Evolutionary conservation across 2,329 filamentous ascomycete genomes (phyloP).

Genomic region (Calycina herbarum): DNA sequence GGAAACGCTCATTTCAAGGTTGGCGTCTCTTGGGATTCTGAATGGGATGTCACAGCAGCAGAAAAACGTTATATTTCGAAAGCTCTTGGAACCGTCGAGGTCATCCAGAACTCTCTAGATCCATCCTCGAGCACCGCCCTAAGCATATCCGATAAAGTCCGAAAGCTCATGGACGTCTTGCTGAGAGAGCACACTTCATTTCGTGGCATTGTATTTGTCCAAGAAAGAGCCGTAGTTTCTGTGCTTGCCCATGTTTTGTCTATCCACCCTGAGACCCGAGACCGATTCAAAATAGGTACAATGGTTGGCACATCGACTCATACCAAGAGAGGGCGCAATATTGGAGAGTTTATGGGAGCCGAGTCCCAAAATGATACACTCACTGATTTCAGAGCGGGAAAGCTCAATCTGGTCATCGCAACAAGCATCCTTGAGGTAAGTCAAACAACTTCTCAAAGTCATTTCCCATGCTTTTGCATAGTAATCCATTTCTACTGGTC

Average conservation of each 20-base stretch:
- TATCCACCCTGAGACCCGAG: constrained; percentile 52
- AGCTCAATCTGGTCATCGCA: constrained; percentile 55
- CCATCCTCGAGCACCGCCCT: constrained; percentile 20
- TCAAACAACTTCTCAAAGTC: too few species aligned
- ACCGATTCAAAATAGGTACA: constrained; percentile 51
- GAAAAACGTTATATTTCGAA: constrained; percentile 58
- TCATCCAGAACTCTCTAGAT: constrained; percentile 27
- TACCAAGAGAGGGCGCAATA: constrained; percentile 40
- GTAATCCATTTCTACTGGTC: too few species aligned
- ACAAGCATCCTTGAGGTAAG: constrained; percentile 56
- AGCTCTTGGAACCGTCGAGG: constrained; percentile 44
- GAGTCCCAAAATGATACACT: constrained; percentile 41
- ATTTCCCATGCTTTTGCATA: too few species aligned
- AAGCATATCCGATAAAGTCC: constrained; percentile 57
- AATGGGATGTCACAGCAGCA: constrained; percentile 43
- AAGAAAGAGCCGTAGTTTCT: constrained; percentile 60
- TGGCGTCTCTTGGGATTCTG: constrained; percentile 38
- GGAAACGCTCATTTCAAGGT: constrained; percentile 43
- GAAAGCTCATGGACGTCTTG: constrained; percentile 55
- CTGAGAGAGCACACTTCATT: constrained; percentile 47
- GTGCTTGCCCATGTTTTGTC: constrained; percentile 51
- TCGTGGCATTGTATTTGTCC: constrained; percentile 64
- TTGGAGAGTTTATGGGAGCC: constrained; percentile 43
- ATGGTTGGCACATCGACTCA: constrained; percentile 55
- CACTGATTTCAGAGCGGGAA: constrained; percentile 53